These are phyloP conservation scores for Eucalyptus cloeziana DNA, from an alignment of 345 rosid species.

Conservation along the genomic window DNA sequence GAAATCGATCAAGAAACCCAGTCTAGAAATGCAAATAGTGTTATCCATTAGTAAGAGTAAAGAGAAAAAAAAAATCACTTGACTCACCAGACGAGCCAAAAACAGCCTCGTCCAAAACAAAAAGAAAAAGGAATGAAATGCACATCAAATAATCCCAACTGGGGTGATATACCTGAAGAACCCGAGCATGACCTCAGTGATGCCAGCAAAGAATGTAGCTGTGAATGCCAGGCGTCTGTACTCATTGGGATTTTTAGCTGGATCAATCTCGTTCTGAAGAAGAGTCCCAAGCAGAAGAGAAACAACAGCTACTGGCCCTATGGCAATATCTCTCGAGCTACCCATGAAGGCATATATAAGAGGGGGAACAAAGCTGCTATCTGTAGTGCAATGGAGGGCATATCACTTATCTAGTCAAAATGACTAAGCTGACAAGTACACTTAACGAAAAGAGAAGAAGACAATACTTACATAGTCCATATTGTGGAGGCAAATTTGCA, in stretches of 20 bases:
- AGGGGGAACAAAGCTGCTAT: slow-evolving; percentile 50
- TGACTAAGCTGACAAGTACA: not conserved
- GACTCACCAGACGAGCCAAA: not conserved
- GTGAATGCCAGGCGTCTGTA: slow-evolving; percentile 27
- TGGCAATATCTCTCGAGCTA: slow-evolving; percentile 35
- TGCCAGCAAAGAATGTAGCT: slow-evolving; percentile 32
- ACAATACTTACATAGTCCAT: slow-evolving; percentile 28
- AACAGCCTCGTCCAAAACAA: not conserved
- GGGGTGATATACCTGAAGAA: slow-evolving; percentile 18
- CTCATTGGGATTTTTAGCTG: not conserved
- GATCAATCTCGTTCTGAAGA: slow-evolving; percentile 13
- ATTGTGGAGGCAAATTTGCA: slow-evolving; percentile 28
- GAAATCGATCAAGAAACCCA: slow-evolving; percentile 33
- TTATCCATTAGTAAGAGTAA: not conserved
- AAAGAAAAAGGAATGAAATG: not conserved
- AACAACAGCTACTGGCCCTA: slow-evolving; percentile 37
- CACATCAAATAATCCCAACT: not conserved
- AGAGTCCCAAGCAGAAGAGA: slow-evolving; percentile 33
- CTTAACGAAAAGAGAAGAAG: not conserved
- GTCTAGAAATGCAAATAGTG: slow-evolving; percentile 1
- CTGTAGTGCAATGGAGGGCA: not conserved
- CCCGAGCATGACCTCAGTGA: slow-evolving; percentile 29
- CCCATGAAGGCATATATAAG: slow-evolving; percentile 39
- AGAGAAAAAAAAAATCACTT: not conserved
- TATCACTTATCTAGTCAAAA: not conserved